Conservation (phyloP, 257 asterid species). For the Lantana camara region DNA sequence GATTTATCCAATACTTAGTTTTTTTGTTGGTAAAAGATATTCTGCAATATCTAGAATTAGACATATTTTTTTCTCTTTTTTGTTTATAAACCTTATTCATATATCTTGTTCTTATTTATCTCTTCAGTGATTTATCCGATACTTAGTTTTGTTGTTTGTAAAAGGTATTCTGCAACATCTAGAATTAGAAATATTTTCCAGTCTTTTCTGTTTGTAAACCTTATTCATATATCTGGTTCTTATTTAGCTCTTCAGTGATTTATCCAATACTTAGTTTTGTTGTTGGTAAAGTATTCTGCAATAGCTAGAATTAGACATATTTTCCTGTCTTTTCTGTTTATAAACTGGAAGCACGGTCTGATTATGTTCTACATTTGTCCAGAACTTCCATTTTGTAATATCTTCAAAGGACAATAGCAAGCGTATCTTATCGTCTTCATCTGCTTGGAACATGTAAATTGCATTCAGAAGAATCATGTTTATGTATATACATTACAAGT, state of each 20-base stretch:
- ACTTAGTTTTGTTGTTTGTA: not conserved
- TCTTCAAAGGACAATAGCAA: not conserved
- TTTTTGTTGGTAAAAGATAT: slow-evolving; percentile 1
- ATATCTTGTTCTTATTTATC: no score
- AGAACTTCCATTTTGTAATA: not conserved
- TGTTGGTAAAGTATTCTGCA: not conserved
- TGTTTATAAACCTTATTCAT: no score
- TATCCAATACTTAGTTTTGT: not conserved
- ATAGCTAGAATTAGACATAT: not conserved
- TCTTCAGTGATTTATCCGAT: not conserved
- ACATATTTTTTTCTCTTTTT: not conserved
- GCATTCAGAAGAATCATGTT: slow-evolving; percentile 20
- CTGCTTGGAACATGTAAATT: slow-evolving; percentile 12
- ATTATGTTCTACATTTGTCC: not conserved
- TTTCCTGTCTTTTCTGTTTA: slow-evolving; percentile 10
- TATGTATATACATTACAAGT: not conserved
- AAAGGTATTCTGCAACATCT: slow-evolving; percentile 2
- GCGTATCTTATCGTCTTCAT: not conserved
- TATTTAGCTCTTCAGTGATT: not conserved
- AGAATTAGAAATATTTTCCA: not conserved
- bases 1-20: not conserved
- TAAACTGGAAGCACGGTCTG: slow-evolving; percentile 8
- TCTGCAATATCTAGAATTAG: not conserved
- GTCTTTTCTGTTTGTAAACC: no score
- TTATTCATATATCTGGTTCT: no score